Conservation (phyloP, 2,329 filamentous ascomycete species). For the Mycosphaerella sp. region DNA sequence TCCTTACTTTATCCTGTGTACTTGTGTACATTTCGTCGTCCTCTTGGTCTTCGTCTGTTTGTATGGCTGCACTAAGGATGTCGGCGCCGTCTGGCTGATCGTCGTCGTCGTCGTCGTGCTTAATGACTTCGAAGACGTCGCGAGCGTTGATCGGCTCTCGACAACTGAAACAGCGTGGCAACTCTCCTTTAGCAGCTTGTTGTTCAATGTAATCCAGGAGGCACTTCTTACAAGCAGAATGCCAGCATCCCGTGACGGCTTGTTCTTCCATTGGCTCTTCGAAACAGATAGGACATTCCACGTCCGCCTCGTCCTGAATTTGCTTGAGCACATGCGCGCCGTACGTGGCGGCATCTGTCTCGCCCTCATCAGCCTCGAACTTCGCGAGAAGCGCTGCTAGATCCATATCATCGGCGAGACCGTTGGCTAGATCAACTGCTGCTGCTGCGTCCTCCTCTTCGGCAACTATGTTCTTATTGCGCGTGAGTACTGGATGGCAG, state of each 20-base stretch:
- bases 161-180: constrained; percentile 85
- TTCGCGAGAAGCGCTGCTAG: constrained; percentile 75
- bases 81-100: constrained; percentile 16
- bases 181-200: constrained; percentile 66
- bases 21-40: constrained; percentile 34
- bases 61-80: constrained; percentile 17
- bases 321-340: constrained; percentile 82
- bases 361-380: constrained; percentile 58
- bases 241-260: constrained; percentile 93
- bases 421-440: constrained; percentile 69
- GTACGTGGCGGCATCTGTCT: constrained; percentile 63
- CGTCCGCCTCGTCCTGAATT: constrained; percentile 80
- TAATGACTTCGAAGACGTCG: constrained; percentile 88
- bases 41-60: constrained; percentile 19
- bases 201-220: constrained; percentile 85
- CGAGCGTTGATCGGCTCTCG: constrained; percentile 72
- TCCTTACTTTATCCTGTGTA: constrained; percentile 28
- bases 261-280: constrained; percentile 96
- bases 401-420: constrained; percentile 93
- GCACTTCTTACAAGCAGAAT: constrained; percentile 92
- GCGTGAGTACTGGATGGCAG: constrained; percentile 84
- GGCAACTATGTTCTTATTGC: constrained; percentile 74
- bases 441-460: constrained; percentile 81
- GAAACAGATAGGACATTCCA: constrained; percentile 89
- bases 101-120: constrained; percentile 55